phyloP scores from a whole-genome alignment of 1,284 basidiomycete genomes.

The Melampsora larici-populina region DNA sequence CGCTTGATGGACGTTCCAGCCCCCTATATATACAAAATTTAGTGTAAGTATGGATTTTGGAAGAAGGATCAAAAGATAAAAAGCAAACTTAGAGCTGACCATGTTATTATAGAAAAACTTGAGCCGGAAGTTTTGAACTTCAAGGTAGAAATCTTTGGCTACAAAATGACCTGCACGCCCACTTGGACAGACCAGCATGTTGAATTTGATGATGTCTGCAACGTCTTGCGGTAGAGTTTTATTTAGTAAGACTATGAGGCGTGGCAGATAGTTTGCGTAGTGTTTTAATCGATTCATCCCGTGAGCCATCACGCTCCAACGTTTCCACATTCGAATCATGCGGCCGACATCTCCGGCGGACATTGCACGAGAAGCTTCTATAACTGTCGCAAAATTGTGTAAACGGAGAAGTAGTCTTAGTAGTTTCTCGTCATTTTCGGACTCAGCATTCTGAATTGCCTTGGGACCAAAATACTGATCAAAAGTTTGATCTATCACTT shows the following conservation, averaged over 20 bases:
- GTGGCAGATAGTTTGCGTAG: constrained; percentile 1
- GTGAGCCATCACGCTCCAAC: constrained; percentile 1
- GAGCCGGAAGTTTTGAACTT: constrained; percentile 12
- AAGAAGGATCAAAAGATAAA: no score
- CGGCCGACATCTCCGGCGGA: neutral
- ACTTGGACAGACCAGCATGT: constrained; percentile 8
- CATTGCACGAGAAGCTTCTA: constrained; percentile 1
- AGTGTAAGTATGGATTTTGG: no score
- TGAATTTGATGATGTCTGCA: no score
- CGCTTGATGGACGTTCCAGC: no score
- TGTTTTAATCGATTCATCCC: neutral
- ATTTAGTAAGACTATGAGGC: neutral
- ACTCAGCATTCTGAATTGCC: neutral
- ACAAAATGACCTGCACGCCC: no score
- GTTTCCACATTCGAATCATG: constrained; percentile 2
- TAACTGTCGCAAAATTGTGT: neutral
- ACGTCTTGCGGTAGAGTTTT: neutral
- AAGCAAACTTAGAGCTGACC: neutral
- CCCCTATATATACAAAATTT: no score
- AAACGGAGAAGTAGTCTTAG: neutral
- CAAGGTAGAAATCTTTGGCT: neutral
- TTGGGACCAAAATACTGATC: neutral
- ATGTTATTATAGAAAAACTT: neutral
- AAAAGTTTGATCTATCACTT: neutral
- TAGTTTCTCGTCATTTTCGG: neutral